These are phyloP conservation scores for Pogostemon cablin DNA, from an alignment of 257 asterid genomes.

Conservation along the genomic window DNA sequence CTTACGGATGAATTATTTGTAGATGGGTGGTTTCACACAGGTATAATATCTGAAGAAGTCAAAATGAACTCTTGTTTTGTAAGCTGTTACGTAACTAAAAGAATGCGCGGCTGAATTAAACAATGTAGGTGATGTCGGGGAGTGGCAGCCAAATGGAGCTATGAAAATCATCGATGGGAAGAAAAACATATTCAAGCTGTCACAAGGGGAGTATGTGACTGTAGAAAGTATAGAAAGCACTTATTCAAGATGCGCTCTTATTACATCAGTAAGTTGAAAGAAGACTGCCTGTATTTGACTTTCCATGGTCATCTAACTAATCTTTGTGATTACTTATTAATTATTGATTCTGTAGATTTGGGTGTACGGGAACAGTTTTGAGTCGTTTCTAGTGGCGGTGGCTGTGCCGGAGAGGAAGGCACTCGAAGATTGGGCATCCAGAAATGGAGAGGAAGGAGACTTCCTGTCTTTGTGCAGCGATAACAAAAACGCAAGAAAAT, in stretches of 20 bases:
- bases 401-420: conserved; percentile 78
- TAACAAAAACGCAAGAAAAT: conserved; percentile 53
- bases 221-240: conserved; percentile 79
- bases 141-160: conserved; percentile 77
- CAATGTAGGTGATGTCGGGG: conserved; percentile 85
- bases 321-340: not conserved
- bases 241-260: conserved; percentile 78
- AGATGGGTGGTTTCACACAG: conserved; percentile 98
- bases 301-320: not conserved
- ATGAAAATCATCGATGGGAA: conserved; percentile 93
- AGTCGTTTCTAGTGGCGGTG: conserved; percentile 89
- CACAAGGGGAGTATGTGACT: conserved; percentile 96
- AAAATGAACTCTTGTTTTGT: not conserved
- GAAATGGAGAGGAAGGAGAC: conserved; percentile 58
- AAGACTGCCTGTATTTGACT: not conserved
- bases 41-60: conserved; percentile 39
- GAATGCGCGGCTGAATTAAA: not conserved
- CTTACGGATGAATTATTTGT: conserved; percentile 65
- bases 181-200: conserved; percentile 92
- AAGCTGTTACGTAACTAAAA: conserved; percentile 11
- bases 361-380: conserved; percentile 91
- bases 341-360: conserved; percentile 54
- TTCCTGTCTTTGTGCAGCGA: conserved; percentile 59
- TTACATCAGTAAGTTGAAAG: conserved; percentile 57
- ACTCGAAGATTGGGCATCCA: conserved; percentile 81